Evolutionary conservation across 1,139 yeast genomes (phyloP).

Genomic region (Lodderomyces parapsilosis): DNA sequence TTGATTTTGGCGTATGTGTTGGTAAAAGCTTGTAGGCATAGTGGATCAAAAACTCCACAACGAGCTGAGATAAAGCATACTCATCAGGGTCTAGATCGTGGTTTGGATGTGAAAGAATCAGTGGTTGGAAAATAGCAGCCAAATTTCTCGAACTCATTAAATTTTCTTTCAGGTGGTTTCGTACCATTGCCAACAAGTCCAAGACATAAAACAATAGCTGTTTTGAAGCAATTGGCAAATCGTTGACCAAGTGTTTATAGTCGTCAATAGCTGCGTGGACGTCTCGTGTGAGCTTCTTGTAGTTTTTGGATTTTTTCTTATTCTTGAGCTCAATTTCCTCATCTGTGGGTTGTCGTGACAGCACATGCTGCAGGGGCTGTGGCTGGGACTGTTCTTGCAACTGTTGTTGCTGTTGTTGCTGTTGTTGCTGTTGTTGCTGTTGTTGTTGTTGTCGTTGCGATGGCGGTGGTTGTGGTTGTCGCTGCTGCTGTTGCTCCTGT

Average conservation of each 20-base stretch:
- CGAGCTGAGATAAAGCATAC: constrained; percentile 82
- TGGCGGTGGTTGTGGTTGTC: constrained; percentile 5
- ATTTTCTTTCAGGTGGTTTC: constrained; percentile 72
- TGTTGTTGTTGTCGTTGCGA: neutral
- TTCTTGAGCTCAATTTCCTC: constrained; percentile 7
- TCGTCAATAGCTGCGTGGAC: constrained; percentile 69
- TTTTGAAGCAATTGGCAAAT: constrained; percentile 67
- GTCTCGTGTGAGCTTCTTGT: constrained; percentile 52
- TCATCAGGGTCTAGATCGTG: constrained; percentile 93
- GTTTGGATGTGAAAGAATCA: constrained; percentile 84
- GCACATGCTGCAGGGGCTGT: neutral
- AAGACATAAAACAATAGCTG: constrained; percentile 85
- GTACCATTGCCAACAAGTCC: constrained; percentile 84
- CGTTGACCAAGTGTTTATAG: constrained; percentile 66
- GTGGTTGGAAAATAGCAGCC: constrained; percentile 96
- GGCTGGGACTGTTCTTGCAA: neutral
- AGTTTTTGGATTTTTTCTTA: constrained; percentile 30
- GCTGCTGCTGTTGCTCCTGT: constrained; percentile 5
- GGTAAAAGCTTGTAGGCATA: constrained; percentile 80
- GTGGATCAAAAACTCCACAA: constrained; percentile 84
- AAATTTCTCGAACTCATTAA: constrained; percentile 91
- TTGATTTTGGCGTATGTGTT: constrained; percentile 18
- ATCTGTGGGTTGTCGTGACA: constrained; percentile 7
- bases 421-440: constrained; percentile 4
- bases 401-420: neutral